Conservation (phyloP, 352 stramenopile species). For the Globisporangium sylvaticum region DNA sequence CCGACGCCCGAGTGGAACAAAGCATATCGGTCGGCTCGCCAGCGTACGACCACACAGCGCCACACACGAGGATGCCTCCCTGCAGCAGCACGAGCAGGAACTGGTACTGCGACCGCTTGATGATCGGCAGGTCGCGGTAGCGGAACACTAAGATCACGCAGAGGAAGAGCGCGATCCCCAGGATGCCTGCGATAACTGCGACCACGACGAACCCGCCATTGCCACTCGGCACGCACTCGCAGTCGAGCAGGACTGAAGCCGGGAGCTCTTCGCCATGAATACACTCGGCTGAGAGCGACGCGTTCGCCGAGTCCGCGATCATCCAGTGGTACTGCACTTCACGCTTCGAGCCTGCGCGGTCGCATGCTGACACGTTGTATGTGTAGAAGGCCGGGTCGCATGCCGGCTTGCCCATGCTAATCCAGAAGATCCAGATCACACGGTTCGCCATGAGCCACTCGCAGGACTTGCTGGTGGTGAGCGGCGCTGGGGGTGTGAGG, state of each 20-base stretch:
- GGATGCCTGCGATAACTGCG: slow-evolving; percentile 16
- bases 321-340: slow-evolving; percentile 33
- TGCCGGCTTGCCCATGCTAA: slow-evolving; percentile 12
- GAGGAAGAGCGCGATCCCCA: slow-evolving; percentile 22
- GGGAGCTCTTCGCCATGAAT: slow-evolving; percentile 15
- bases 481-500: slow-evolving; percentile 15
- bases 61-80: slow-evolving; percentile 46
- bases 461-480: slow-evolving; percentile 37
- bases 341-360: slow-evolving; percentile 14
- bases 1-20: slow-evolving; percentile 29
- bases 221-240: slow-evolving; percentile 9
- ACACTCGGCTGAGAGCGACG: slow-evolving; percentile 34
- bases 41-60: slow-evolving; percentile 31
- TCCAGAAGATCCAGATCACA: slow-evolving; percentile 35
- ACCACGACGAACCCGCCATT: slow-evolving; percentile 20
- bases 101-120: slow-evolving; percentile 73
- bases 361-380: slow-evolving; percentile 36
- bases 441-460: slow-evolving; percentile 30
- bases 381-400: slow-evolving; percentile 41
- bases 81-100: slow-evolving; percentile 50
- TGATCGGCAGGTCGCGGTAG: slow-evolving; percentile 34
- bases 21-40: slow-evolving; percentile 29
- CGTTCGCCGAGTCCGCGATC: slow-evolving; percentile 20
- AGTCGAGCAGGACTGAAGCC: too few relatives aligned
- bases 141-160: slow-evolving; percentile 29